Conservation (phyloP, 2,329 filamentous ascomycete genomes). For the Colletotrichum sp. region DNA sequence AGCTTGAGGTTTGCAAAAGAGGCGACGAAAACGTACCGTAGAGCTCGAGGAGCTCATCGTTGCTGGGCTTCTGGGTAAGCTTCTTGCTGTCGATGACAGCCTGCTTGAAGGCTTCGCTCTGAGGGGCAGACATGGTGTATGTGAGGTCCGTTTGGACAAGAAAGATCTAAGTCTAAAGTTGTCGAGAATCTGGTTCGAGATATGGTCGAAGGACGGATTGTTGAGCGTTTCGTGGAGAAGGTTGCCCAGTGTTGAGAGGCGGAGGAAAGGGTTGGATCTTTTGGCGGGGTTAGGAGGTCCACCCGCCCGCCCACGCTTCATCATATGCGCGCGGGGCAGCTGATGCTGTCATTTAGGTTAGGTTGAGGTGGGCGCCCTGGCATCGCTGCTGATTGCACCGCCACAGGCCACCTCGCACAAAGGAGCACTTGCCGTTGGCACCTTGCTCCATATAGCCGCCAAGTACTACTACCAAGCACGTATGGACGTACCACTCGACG, state of each 20-base stretch:
- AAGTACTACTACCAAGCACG: background rate
- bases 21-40: constrained; percentile 50
- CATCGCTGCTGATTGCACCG: background rate
- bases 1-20: background rate
- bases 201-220: constrained; percentile 1
- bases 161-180: background rate
- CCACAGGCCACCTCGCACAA: background rate
- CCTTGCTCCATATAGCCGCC: background rate
- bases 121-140: constrained; percentile 44
- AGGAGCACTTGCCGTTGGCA: background rate
- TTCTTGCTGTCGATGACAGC: constrained; percentile 70
- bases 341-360: constrained; percentile 17
- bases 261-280: constrained; percentile 14
- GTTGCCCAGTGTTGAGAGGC: constrained; percentile 10
- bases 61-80: constrained; percentile 67
- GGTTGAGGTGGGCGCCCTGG: background rate
- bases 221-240: constrained; percentile 14
- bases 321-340: constrained; percentile 21
- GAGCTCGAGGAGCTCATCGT: constrained; percentile 68
- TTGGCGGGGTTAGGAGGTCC: constrained; percentile 19
- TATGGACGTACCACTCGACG: background rate
- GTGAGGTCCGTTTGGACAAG: background rate
- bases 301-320: constrained; percentile 5
- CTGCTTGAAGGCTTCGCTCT: constrained; percentile 55
- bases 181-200: background rate